Evolutionary conservation across 352 stramenopile genomes (phyloP).

Genomic region (Pythium graminicola): DNA sequence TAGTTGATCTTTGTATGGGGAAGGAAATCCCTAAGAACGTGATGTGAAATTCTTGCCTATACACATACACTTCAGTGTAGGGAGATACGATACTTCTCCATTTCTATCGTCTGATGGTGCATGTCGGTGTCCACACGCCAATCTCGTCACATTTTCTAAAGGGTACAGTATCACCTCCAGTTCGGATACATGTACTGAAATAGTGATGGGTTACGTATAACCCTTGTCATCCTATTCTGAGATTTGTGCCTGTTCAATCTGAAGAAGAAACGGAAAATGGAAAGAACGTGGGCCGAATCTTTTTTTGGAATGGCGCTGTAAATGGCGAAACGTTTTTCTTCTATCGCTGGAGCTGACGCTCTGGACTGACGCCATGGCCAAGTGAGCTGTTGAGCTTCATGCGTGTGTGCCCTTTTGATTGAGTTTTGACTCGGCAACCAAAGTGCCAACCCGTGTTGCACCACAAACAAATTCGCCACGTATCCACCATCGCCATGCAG

Average conservation of each 20-base stretch:
- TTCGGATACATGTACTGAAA: background rate
- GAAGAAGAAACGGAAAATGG: slow-evolving; percentile 24
- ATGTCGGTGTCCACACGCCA: too few relatives aligned
- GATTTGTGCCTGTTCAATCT: slow-evolving; percentile 1
- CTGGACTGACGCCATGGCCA: background rate
- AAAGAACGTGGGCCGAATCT: slow-evolving; percentile 28
- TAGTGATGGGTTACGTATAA: background rate
- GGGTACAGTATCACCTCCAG: background rate
- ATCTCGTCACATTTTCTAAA: background rate
- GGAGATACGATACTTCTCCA: too few relatives aligned
- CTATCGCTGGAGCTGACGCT: slow-evolving; percentile 10
- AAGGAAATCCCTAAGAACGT: background rate
- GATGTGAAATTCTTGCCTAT: too few relatives aligned
- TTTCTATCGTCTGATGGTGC: too few relatives aligned
- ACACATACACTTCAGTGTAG: slow-evolving; percentile 4
- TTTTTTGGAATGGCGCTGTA: slow-evolving; percentile 27
- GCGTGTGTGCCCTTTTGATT: slow-evolving; percentile 3
- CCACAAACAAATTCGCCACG: slow-evolving; percentile 16
- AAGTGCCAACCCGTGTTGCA: background rate
- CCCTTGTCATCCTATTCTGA: background rate
- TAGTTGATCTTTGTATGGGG: slow-evolving; percentile 13
- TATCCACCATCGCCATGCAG: slow-evolving; percentile 65
- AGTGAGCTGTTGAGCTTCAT: background rate
- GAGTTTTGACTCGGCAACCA: slow-evolving; percentile 4
- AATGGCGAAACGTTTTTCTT: slow-evolving; percentile 22